phyloP scores from a whole-genome alignment of 495 filamentous ascomycete genomes.

The Xylaria cubensis region DNA sequence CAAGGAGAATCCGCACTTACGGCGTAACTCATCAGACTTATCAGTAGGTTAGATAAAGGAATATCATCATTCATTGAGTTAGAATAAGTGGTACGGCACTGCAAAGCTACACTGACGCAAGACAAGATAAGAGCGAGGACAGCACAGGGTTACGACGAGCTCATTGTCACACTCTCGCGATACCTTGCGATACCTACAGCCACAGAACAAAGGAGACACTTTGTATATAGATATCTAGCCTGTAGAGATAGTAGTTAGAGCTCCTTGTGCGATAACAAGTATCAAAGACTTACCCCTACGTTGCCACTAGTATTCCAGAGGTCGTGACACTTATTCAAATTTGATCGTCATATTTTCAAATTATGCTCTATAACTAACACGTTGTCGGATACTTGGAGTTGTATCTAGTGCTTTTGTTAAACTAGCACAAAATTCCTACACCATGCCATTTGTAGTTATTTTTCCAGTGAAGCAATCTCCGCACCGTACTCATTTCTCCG shows the following conservation, averaged over 20 bases:
- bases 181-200: too few relatives aligned
- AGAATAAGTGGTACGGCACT: background rate
- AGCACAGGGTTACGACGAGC: background rate
- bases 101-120: background rate
- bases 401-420: background rate
- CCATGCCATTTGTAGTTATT: background rate
- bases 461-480: background rate
- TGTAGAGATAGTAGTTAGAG: too few relatives aligned
- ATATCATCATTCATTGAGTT: background rate
- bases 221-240: too few relatives aligned
- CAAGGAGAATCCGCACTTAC: background rate
- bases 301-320: too few relatives aligned
- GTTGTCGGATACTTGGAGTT: background rate
- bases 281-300: too few relatives aligned
- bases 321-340: too few relatives aligned
- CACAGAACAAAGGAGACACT: too few relatives aligned
- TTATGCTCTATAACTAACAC: background rate
- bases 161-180: too few relatives aligned
- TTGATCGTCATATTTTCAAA: background rate
- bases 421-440: background rate
- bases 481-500: slow-evolving; percentile 14
- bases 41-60: background rate
- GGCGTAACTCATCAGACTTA: background rate
- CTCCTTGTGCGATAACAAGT: too few relatives aligned
- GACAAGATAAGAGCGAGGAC: background rate